Evolutionary conservation across 2,329 filamentous ascomycete genomes (phyloP).

Genomic region (Pseudogymnoascus sp.): DNA sequence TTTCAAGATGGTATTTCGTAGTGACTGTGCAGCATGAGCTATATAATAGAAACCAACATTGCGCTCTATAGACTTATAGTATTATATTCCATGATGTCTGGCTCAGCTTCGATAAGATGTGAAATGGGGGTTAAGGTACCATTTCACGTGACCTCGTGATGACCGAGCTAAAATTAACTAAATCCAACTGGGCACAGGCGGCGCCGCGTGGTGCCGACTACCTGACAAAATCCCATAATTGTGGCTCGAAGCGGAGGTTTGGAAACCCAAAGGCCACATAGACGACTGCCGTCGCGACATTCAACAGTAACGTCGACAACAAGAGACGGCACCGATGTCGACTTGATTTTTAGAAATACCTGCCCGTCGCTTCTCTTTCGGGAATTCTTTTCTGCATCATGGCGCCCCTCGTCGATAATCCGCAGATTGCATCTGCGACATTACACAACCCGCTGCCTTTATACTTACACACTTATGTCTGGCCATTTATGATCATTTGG

Average conservation of each 20-base stretch:
- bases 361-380: not conserved
- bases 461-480: slow-evolving; percentile 79
- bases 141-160: slow-evolving; percentile 1
- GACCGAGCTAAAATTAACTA: not conserved
- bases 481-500: slow-evolving; percentile 89
- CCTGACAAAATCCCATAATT: slow-evolving; percentile 7
- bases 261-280: slow-evolving; percentile 9
- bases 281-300: not conserved
- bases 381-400: slow-evolving; percentile 32
- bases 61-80: not conserved
- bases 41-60: not conserved
- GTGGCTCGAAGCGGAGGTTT: slow-evolving; percentile 2
- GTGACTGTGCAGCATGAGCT: not conserved
- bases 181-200: slow-evolving; percentile 5
- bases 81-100: not conserved
- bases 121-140: not conserved
- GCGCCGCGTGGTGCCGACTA: slow-evolving; percentile 6
- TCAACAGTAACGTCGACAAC: slow-evolving; percentile 7
- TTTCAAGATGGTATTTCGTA: not conserved
- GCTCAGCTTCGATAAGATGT: not conserved
- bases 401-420: slow-evolving; percentile 81
- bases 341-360: slow-evolving; percentile 7
- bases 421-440: slow-evolving; percentile 80
- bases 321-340: slow-evolving; percentile 5
- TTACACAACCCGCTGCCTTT: slow-evolving; percentile 79